Evolutionary conservation across 495 filamentous ascomycete genomes (phyloP).

Genomic region (Neurospora cerealis): DNA sequence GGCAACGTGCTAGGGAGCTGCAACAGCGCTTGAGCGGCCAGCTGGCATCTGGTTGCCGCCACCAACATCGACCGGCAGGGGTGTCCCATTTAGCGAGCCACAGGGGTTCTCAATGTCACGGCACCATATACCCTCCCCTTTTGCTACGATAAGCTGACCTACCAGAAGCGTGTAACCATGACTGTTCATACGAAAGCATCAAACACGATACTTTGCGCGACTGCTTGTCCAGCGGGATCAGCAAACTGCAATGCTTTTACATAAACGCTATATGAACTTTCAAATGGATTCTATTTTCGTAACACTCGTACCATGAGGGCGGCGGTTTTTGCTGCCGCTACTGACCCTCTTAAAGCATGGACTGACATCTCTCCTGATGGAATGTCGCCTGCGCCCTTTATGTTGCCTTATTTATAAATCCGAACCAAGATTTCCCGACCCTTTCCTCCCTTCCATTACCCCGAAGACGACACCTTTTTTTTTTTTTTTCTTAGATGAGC

Average conservation of each 20-base stretch:
- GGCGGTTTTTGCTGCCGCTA: neutral
- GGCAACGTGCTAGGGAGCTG: neutral
- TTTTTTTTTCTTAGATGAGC: conserved; percentile 50
- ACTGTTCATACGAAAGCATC: neutral
- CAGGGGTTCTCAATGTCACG: neutral
- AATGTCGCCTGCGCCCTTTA: neutral
- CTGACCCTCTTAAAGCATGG: neutral
- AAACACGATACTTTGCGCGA: neutral
- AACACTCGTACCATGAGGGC: neutral
- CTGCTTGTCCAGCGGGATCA: neutral
- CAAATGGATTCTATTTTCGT: neutral
- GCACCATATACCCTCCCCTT: neutral
- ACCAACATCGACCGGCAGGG: neutral
- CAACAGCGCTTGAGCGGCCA: neutral
- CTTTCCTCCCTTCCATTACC: neutral
- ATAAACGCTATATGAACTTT: neutral
- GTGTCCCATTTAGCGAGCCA: neutral
- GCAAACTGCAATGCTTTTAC: neutral
- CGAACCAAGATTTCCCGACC: neutral
- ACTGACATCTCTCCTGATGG: neutral
- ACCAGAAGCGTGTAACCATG: neutral
- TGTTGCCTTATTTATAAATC: neutral
- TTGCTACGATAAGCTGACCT: neutral
- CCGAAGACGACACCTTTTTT: neutral
- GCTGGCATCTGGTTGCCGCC: neutral